Evolutionary conservation across 2,329 filamentous ascomycete species (phyloP), one percentile per base, ranked within the genome.

Genomic region (Diplocarpon mali): DNA sequence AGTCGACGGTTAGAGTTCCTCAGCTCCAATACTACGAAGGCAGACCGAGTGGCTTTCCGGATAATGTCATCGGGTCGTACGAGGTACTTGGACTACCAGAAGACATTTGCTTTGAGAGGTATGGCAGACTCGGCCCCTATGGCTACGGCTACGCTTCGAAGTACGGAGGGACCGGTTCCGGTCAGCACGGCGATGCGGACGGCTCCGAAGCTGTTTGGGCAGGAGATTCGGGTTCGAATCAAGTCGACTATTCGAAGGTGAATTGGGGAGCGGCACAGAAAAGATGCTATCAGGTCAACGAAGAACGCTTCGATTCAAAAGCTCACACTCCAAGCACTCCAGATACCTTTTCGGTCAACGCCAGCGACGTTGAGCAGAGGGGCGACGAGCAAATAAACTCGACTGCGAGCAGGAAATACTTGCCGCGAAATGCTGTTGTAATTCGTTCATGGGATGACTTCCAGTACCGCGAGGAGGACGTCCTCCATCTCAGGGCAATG

Each of bases 51-150:
- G 90, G 89, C 1, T 93, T 94, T 62, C 92, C 92, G 0, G 78
- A 92, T 39, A 76, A 87, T 47, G 76, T 85, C 2, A 75, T 90
- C 58, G 92, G 92, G n/a, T 94, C 87, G 0, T 89, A 95, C 57
- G 78, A 88, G 9, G 64, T 90, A 34, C 65, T 96, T 11, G 82
- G 80, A 0, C 68, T 96, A 30, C 77, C 83, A 14, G 78, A 93
- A 53, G 83, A 94, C 57, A 76, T 95, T 38, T 98, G 92, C 66
- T 95, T 95, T 60, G 92, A 98, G 55, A 76, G 92, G 2, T 94
- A 85, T 60, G 90, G 90, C 2, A 76, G 88, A 51, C 76, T 92
- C 27, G 89, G 86, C 0, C 85, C 90, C 0, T 98, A 98, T 56
- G 90, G 90, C 0, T 77, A 87, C 49, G 90, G 90, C 8, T 96